phyloP scores from a whole-genome alignment of 495 filamentous ascomycete species.

The Saxispiralis lemnorum region DNA sequence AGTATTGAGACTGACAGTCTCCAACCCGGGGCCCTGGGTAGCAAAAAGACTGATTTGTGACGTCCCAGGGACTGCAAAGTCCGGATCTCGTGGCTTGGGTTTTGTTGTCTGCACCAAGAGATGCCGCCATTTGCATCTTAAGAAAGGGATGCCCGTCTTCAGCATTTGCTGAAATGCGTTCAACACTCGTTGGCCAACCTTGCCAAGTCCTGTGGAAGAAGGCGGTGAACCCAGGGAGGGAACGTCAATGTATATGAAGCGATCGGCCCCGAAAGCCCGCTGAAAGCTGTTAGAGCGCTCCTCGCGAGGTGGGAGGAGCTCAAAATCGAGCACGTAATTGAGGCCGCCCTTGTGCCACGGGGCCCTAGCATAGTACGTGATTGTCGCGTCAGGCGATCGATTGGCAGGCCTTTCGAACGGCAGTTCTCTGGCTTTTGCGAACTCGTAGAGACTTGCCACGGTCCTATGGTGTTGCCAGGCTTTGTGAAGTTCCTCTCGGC shows the following conservation, averaged over 20 bases:
- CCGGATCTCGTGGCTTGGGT: too few relatives aligned
- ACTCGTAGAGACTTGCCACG: too few relatives aligned
- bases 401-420: too few relatives aligned
- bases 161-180: too few relatives aligned
- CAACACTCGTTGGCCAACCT: too few relatives aligned
- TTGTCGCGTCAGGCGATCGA: too few relatives aligned
- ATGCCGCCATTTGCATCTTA: too few relatives aligned
- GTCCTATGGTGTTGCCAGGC: too few relatives aligned
- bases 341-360: neutral
- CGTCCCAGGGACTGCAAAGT: slow-evolving; percentile 6
- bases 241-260: slow-evolving; percentile 4
- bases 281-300: slow-evolving; percentile 2
- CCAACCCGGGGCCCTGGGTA: slow-evolving; percentile 5
- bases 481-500: too few relatives aligned
- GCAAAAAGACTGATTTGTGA: slow-evolving; percentile 1
- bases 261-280: slow-evolving; percentile 3
- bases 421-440: too few relatives aligned
- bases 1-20: neutral
- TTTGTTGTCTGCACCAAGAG: too few relatives aligned
- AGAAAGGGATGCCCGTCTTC: too few relatives aligned
- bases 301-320: neutral
- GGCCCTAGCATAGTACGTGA: neutral
- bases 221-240: neutral
- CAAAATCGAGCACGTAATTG: slow-evolving; percentile 1
- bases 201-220: neutral